A percentile compares a stretch with the other conserved stretches of the same genome.
Evolutionary conservation across 306 rosid species (phyloP).

Genomic region (Notholithocarpus densiflorus): DNA sequence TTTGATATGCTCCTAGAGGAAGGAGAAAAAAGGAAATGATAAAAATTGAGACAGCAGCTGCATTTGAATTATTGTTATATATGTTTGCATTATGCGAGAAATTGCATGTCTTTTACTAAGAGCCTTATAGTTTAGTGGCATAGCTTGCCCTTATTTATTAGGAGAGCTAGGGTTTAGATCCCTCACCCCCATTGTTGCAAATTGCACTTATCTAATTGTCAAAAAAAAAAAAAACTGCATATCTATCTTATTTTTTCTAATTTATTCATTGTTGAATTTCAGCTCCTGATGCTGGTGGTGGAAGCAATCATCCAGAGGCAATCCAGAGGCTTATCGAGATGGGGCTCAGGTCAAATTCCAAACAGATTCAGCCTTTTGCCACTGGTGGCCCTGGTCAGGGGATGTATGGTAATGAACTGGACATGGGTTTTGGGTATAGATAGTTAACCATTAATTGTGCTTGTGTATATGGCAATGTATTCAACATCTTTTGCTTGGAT

Average conservation of each 20-base stretch:
- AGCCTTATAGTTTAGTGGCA: too few species aligned
- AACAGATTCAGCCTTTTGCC: constrained; percentile 39
- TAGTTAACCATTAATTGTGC: constrained; percentile 32
- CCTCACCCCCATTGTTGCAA: too few species aligned
- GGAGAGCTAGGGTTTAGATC: too few species aligned
- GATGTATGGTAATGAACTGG: constrained; percentile 67
- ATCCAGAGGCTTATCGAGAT: constrained; percentile 80
- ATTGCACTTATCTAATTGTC: too few species aligned
- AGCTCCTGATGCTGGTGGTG: constrained; percentile 62
- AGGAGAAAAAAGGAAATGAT: too few species aligned
- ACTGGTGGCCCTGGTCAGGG: constrained; percentile 48
- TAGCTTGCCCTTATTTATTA: too few species aligned
- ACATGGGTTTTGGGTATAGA: constrained; percentile 81
- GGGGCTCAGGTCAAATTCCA: constrained; percentile 72
- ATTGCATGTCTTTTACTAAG: background rate
- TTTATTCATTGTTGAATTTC: constrained; percentile 16
- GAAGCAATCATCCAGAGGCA: constrained; percentile 78
- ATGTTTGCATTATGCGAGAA: background rate
- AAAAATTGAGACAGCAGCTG: too few species aligned
- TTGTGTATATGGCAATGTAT: constrained; percentile 46
- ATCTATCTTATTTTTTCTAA: background rate
- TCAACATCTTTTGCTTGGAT: constrained; percentile 23
- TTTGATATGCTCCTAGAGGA: too few species aligned
- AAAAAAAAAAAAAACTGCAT: background rate
- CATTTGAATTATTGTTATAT: too few species aligned